These are phyloP conservation scores for Rhexocercosporidium sp. DNA, from an alignment of 2,329 filamentous ascomycete species.

Conservation along the genomic window DNA sequence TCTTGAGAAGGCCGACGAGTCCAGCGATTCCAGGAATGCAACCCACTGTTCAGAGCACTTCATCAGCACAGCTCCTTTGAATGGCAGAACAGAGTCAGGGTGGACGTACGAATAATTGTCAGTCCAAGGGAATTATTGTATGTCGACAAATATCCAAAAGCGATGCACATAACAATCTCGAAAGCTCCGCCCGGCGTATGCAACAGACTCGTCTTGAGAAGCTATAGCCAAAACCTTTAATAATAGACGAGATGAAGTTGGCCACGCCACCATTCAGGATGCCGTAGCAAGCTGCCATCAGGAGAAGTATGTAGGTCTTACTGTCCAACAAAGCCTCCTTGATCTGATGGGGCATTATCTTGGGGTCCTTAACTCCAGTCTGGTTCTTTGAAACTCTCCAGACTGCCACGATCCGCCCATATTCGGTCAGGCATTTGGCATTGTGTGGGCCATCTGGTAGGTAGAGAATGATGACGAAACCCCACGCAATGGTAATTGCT, in stretches of 20 bases:
- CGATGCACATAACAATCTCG: slow-evolving; percentile 18
- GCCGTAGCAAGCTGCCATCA: slow-evolving; percentile 67
- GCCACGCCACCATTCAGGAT: slow-evolving; percentile 69
- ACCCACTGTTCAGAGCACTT: background rate
- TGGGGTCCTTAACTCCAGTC: slow-evolving; percentile 63
- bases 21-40: background rate
- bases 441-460: slow-evolving; percentile 67
- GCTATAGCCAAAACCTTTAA: slow-evolving; percentile 71
- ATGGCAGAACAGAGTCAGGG: slow-evolving; percentile 30
- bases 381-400: slow-evolving; percentile 65
- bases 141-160: slow-evolving; percentile 20
- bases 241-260: slow-evolving; percentile 72
- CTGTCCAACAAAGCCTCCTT: slow-evolving; percentile 61
- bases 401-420: slow-evolving; percentile 66
- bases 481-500: slow-evolving; percentile 54
- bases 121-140: slow-evolving; percentile 22
- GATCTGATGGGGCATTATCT: slow-evolving; percentile 63
- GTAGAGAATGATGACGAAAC: slow-evolving; percentile 53
- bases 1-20: background rate
- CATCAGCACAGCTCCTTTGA: background rate
- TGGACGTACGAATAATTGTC: slow-evolving; percentile 20
- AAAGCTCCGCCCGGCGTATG: slow-evolving; percentile 72
- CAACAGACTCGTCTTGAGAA: slow-evolving; percentile 68
- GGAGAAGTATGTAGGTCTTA: slow-evolving; percentile 64
- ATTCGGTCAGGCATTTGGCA: slow-evolving; percentile 68